Base-by-base conservation (phyloP, 495 filamentous ascomycete genomes). In the Talaromyces nanjingensis region DNA sequence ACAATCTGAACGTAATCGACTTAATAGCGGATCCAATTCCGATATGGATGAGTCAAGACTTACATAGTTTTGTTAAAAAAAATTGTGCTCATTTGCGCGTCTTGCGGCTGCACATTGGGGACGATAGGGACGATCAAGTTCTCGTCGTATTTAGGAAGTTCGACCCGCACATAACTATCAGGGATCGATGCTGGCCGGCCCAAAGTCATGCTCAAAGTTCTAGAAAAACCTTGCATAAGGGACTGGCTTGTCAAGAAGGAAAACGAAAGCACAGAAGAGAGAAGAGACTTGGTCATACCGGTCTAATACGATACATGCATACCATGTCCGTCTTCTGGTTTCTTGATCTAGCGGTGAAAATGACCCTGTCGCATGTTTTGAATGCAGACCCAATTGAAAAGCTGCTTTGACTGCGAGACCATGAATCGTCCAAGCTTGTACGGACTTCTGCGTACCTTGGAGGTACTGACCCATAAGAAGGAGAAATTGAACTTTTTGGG, bases 241-340 rank as follows among this genome's bases (percentile, higher is more conserved):
- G 8, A 27, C 11, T 37, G 9, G 11, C 45, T 7, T 52, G 16
- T 52, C 6, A 18, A 20, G 29, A 4, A 4, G 12, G 31, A 27
- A 24, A 27, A 27, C 5, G 42, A 34, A 14, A 39, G 57, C 8
- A 59, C 3, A 27, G 14, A 39, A 57, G 29, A 60, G 22, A 14
- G 4, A 22, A 42, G 34, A 16, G n/a, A 22, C 1, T 22, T 22
- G 27, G 33, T 27, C 29, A 64, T 67, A 77, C 76, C 76, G 64
- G 29, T 81, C 79, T n/a, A 81, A 66, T 12, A 81, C 64, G 0
- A 81, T 70, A 60, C 79, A 81, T 0, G 73, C 76, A 52, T 72
- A 81, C 79, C 79, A 81, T 2, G 76, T 76, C 2, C 79, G 70
- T 63, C 78, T 79, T 1, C 79, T 65, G 2, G 69, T 71, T 64